Base-by-base conservation (phyloP, 441 rosid species). In the Eutrema salsugineum region DNA sequence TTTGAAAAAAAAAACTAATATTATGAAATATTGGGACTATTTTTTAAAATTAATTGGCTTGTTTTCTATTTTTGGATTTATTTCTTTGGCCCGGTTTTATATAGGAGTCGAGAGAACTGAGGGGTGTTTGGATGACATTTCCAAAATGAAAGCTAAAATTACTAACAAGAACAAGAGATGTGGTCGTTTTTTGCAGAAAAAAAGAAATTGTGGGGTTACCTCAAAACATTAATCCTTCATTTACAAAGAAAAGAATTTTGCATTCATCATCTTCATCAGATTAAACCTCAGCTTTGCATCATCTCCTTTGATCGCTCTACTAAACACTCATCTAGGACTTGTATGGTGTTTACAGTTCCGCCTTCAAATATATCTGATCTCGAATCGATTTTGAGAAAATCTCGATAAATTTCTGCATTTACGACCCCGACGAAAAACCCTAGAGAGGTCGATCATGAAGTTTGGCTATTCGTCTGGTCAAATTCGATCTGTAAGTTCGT, bases 401-500 rank as follows among this genome's bases (percentile, higher is more conserved):
- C 61, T 28, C 36, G 1, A 12, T 36, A 19, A 11, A 6, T 58
- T 36, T 59, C 20, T 24, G 1, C 15, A 16, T 42, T 30, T 2
- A 0, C 19, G 9, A 19, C 20, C 49, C 43, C 11, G 3, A 56
- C 20, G 10, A n/a, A 24, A 33, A 40, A 44, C 22, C 14, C 54
- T 32, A 32, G 27, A 10, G 22, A 49, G 19, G 16, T 39, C 32
- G 64, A 72, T 35, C 49, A 72, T 72, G 77, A 72, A 46, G 22
- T 55, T 32, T 63, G 43, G 27, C 27, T 8, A 44, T 49, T 57
- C 30, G 8, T 70, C 60, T 30, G 38, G 11, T 60, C 71, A 55
- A 64, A 35, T 55, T 55, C 77, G 58, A 44, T 55, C 54, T 7
- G 70, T 72, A 64, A 72, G 77, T 55, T 72, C 6, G 5, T 42